Percentiles rank a stretch among this genome's conserved stretches.
Evolutionary conservation across 306 rosid genomes (phyloP).

Genomic region (Oemleria cerasiformis): DNA sequence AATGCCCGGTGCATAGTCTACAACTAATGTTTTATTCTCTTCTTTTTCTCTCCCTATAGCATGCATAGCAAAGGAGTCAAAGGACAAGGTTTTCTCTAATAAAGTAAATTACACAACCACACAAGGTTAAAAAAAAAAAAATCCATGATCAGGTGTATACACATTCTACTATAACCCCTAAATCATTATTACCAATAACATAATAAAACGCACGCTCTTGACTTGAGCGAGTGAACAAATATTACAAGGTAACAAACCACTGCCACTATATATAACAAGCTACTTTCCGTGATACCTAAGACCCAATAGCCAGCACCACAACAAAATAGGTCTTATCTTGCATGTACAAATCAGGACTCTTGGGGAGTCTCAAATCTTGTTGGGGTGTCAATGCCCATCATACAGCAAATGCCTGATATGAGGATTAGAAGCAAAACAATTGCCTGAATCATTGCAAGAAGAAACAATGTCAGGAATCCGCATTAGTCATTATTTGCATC

Average conservation of each 20-base stretch:
- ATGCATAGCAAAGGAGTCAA: background rate
- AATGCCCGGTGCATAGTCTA: background rate
- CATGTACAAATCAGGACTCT: slow-evolving; percentile 51
- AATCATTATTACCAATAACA: slow-evolving; percentile 25
- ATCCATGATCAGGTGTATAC: background rate
- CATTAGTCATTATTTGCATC: slow-evolving; percentile 9
- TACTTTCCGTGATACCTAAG: slow-evolving; percentile 10
- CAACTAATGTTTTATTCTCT: background rate
- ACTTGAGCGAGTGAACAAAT: slow-evolving; percentile 21
- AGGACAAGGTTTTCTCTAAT: background rate
- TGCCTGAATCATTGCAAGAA: slow-evolving; percentile 52
- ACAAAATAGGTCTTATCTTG: slow-evolving; percentile 10
- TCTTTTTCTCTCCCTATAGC: background rate
- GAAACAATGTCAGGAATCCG: slow-evolving; percentile 31
- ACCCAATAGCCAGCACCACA: slow-evolving; percentile 17
- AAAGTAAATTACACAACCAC: slow-evolving; percentile 7
- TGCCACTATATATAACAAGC: slow-evolving; percentile 22
- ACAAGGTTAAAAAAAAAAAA: background rate
- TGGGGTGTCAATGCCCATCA: slow-evolving; percentile 99
- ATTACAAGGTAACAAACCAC: slow-evolving; percentile 25
- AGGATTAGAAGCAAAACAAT: slow-evolving; percentile 80
- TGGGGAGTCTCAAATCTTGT: slow-evolving; percentile 90
- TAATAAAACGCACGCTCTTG: background rate
- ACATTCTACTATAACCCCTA: background rate
- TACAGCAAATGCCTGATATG: slow-evolving; percentile 91